Evolutionary conservation across 306 rosid species (phyloP), one percentile per base, ranked within the genome.

Genomic region (Dalbergia oliveri): DNA sequence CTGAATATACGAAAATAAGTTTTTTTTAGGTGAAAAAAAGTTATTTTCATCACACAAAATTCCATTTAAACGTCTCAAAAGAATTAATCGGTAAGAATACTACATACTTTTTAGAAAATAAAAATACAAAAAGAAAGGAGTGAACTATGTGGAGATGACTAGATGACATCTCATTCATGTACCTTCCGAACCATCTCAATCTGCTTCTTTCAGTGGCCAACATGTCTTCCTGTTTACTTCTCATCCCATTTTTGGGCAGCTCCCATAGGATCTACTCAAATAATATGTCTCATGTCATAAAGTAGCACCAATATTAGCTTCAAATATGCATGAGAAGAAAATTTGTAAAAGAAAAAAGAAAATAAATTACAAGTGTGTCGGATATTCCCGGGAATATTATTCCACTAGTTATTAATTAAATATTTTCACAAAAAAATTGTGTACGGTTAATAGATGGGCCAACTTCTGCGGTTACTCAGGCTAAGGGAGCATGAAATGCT

Each of bases 361-460:
- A 62, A 33, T 62, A 62, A 23, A 12, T 33, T 12, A 62, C 21
- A 73, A 8, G 49, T 13, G 39, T 47, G 45, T 31, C 59, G 70
- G 76, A 59, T 54, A 54, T 54, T 54, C 60, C 11, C 58, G 47
- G 58, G 37, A 69, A 44, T 45, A 69, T 69, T 69, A 45, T 79
- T 69, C 43, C 63, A 44, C 31, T 19, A 11, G 49, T 44, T 26
- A 68, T 59, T 19, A 45, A 11, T 45, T 33, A 49, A n/a, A 69
- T 4, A 13, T 15, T 59, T 59, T 19, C 6, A 23, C 4, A 0
- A 60, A 59, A 68, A 21, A 57, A 9, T 15, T 54, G n/a, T 64
- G 18, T 69, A 69, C 53, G 33, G 26, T 13, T 21, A 50, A 50
- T 53, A n/a, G 62, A 6, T 12, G 50, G 37, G 47, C 60, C 79